phyloP scores from a whole-genome alignment of 441 rosid genomes.

The Mallotus repandus region DNA sequence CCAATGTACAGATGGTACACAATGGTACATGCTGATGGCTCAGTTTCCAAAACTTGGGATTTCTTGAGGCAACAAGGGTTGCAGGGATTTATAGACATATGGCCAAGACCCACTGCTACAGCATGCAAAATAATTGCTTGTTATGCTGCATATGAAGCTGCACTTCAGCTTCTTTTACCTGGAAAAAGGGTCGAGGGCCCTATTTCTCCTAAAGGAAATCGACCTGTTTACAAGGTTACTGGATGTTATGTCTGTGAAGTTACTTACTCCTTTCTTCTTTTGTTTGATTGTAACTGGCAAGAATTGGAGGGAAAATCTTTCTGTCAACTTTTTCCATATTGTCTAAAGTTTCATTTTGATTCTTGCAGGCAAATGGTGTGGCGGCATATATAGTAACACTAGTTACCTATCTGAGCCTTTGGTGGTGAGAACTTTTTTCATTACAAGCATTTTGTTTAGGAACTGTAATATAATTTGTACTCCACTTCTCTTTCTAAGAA shows the following conservation, averaged over 20 bases:
- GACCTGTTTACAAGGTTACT: constrained; percentile 83
- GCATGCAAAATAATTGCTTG: constrained; percentile 73
- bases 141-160: constrained; percentile 86
- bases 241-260: constrained; percentile 4
- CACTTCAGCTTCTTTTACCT: constrained; percentile 86
- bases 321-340: not conserved
- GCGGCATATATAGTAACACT: constrained; percentile 74
- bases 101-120: constrained; percentile 74
- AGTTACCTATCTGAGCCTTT: constrained; percentile 72
- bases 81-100: constrained; percentile 60
- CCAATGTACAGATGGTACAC: constrained; percentile 75
- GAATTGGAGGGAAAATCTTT: not conserved
- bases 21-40: constrained; percentile 92
- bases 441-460: not conserved
- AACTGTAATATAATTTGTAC: not conserved
- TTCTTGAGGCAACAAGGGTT: constrained; percentile 60
- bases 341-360: constrained; percentile 6
- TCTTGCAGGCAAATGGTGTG: constrained; percentile 85
- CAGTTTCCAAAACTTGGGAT: constrained; percentile 53
- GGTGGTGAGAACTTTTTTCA: constrained; percentile 67
- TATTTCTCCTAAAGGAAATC: constrained; percentile 77
- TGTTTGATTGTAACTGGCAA: constrained; percentile 1
- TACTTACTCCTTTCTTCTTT: constrained; percentile 9
- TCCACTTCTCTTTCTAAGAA: not conserved
- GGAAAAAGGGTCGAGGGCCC: constrained; percentile 95